These are phyloP conservation scores for Verticillium nonalfalfae DNA, from an alignment of 2,329 filamentous ascomycete species.

Conservation along the genomic window DNA sequence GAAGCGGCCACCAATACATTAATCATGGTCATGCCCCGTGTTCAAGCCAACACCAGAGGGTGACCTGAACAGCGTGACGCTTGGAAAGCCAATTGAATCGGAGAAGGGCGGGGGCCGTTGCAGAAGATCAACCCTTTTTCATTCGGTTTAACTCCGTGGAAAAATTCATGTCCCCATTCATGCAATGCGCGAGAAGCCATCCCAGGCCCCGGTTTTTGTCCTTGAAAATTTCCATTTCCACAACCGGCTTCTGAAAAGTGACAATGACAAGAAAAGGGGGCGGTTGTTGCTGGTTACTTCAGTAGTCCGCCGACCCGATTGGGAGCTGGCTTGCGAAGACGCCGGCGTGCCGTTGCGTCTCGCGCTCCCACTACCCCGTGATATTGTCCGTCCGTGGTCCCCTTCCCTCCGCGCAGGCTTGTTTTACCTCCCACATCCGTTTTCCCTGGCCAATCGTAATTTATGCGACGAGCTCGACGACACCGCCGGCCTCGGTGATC, in stretches of 20 bases:
- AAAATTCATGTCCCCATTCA: conserved; percentile 10
- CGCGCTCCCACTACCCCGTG: not conserved
- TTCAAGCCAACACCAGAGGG: not conserved
- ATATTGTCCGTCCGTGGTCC: conserved; percentile 1
- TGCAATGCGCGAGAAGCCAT: conserved; percentile 13
- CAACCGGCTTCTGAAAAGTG: conserved; percentile 8
- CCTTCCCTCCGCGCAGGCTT: not conserved
- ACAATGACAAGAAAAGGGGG: conserved; percentile 1
- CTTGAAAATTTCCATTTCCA: conserved; percentile 2
- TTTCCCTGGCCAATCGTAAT: conserved; percentile 7
- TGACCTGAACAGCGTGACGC: too few species aligned
- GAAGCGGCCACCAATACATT: not conserved
- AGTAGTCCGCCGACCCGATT: conserved; percentile 5
- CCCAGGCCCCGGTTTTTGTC: conserved; percentile 9
- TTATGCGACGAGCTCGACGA: conserved; percentile 90
- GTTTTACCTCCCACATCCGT: conserved; percentile 1
- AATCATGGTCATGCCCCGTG: not conserved
- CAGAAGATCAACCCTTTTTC: conserved; percentile 11
- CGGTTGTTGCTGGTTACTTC: conserved; percentile 2
- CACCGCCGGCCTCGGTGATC: conserved; percentile 96
- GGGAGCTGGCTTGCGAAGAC: not conserved
- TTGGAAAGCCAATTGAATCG: too few species aligned
- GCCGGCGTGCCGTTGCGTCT: not conserved
- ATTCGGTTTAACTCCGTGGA: conserved; percentile 12
- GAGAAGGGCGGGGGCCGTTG: not conserved